Conservation (phyloP, 176 grass and related monocot species). For the Otatea glauca region DNA sequence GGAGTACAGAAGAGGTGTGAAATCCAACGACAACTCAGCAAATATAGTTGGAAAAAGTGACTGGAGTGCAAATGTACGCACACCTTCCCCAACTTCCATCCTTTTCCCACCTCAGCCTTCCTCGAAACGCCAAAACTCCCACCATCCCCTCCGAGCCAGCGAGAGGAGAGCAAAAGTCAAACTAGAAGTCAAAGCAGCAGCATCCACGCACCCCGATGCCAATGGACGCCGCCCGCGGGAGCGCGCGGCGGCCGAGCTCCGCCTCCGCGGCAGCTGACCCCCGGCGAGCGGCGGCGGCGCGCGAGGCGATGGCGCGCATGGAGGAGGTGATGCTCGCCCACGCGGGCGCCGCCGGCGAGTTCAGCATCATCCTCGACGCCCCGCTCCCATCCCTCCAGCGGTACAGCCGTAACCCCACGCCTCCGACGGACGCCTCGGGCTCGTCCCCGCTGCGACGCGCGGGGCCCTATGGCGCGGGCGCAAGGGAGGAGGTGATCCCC, state of each 20-base stretch:
- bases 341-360: constrained; percentile 50
- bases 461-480: neutral
- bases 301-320: constrained; percentile 54
- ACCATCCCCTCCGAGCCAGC: neutral
- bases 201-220: neutral
- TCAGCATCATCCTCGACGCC: constrained; percentile 58
- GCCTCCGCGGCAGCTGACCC: neutral
- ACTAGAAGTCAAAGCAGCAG: constrained; percentile 25
- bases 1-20: too few species aligned
- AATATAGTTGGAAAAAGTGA: too few species aligned
- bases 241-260: constrained; percentile 4
- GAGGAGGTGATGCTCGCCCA: constrained; percentile 62
- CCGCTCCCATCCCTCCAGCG: constrained; percentile 48
- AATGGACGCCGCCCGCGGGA: constrained; percentile 45
- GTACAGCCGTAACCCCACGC: constrained; percentile 44
- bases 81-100: neutral
- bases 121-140: constrained; percentile 38
- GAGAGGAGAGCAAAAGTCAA: constrained; percentile 21
- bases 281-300: constrained; percentile 42
- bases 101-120: neutral
- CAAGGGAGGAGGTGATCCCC: constrained; percentile 22
- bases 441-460: neutral
- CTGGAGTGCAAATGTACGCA: neutral
- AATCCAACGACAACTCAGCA: too few species aligned
- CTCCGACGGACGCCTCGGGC: neutral